Base-by-base conservation (phyloP, 2,329 filamentous ascomycete genomes). In the Penicillium sp. region DNA sequence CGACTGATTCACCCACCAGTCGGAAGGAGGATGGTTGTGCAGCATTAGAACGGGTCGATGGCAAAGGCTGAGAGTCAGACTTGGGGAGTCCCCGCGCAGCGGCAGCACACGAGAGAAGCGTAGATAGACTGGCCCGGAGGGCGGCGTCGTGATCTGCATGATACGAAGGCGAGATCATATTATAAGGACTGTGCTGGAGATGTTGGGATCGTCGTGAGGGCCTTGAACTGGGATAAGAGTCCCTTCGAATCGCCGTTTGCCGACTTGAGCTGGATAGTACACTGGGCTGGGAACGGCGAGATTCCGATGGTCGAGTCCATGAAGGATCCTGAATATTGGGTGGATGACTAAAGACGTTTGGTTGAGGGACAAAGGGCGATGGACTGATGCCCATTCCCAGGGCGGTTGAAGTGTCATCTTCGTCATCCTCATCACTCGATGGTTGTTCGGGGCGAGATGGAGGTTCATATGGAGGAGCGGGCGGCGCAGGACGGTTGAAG, bases 91-190 rank as follows among this genome's bases (percentile, higher is more conserved):
- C 84, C 29, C 92, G 78, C 1, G 90, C 92, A 0, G 90, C 92
- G 2, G 89, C 88, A 0, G 88, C 90, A 55, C 87, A 94, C n/a
- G 90, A 95, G 9, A 98, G 77, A 9, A 98, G 75, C 0, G 92
- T 96, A 1, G 88, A 95, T n/a, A 98, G 74, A 32, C 87, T 95
- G 13, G 92, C 88, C 22, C 92, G 82, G 8, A 98, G 74, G 2
- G 88, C 92, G 18, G 88, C 92, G 54, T 98, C 92, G 54, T 96
- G 89, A 53, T 96, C 88, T 32, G 85, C 82, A 51, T 87, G 85
- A 53, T 85, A 79, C 3, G 79, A 77, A 1, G 85, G 82, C 0
- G 83, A 82, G 58, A 86, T 77, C 60, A 84, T 78, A 60, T 80
- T 84, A 58, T 75, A 78, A 7, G 76, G 75, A 26, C 69, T 68